Evolutionary conservation across 2,329 filamentous ascomycete species (phyloP).

Genomic region (Botrytis deweyae): DNA sequence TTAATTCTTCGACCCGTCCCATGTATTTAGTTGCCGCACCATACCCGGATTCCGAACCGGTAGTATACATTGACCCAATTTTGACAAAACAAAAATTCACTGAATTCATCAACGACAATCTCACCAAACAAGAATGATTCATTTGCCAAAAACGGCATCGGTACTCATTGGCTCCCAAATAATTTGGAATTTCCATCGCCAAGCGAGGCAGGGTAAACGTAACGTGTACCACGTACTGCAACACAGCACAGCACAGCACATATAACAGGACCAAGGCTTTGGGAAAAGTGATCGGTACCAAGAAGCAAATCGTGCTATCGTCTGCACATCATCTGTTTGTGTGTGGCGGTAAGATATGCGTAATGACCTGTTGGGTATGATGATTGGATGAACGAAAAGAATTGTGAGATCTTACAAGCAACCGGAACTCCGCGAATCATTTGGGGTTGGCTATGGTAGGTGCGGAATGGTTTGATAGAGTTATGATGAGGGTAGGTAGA

Average conservation of each 20-base stretch:
- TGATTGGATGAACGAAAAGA: neutral
- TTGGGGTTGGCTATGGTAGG: neutral
- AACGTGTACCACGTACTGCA: neutral
- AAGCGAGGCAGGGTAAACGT: constrained; percentile 9
- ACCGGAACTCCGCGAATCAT: neutral
- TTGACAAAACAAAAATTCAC: neutral
- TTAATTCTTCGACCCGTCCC: neutral
- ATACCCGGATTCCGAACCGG: neutral
- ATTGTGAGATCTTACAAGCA: neutral
- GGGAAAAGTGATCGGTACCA: neutral
- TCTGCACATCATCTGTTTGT: neutral
- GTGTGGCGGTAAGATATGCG: neutral
- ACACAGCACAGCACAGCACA: constrained; percentile 5
- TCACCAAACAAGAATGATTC: neutral
- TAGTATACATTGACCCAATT: neutral
- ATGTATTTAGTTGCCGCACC: neutral
- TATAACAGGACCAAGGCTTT: neutral
- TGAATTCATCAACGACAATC: neutral
- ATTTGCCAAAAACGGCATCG: neutral
- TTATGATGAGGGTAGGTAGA: neutral
- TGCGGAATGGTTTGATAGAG: neutral
- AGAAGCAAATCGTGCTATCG: neutral
- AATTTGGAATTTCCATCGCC: constrained; percentile 1
- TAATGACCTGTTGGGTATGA: neutral
- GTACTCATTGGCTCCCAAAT: neutral